Percentiles rank a stretch among this genome's conserved stretches.
Evolutionary conservation across 2,329 filamentous ascomycete genomes (phyloP).

Genomic region (Venturia oleaginea): DNA sequence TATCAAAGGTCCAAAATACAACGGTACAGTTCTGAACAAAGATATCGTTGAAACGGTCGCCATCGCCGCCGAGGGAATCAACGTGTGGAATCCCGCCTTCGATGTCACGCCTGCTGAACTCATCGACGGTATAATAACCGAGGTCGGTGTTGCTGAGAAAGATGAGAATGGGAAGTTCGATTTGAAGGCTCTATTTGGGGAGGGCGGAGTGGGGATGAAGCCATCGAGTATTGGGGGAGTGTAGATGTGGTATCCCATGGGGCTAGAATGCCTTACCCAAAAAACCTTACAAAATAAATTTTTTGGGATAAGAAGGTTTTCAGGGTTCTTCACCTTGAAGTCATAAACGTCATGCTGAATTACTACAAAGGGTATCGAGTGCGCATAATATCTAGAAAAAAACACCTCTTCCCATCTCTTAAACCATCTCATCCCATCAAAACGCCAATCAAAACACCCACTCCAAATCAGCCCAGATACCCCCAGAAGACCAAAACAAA

Average conservation of each 20-base stretch:
- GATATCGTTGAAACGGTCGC: constrained; percentile 61
- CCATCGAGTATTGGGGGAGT: not conserved
- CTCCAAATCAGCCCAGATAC: not conserved
- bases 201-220: not conserved
- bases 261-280: too few species aligned
- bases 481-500: not conserved
- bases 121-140: constrained; percentile 91
- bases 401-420: not conserved
- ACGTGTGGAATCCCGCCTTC: constrained; percentile 95
- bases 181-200: constrained; percentile 36
- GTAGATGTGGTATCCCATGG: too few species aligned
- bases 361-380: not conserved
- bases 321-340: too few species aligned
- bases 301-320: too few species aligned
- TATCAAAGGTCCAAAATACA: constrained; percentile 64
- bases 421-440: not conserved
- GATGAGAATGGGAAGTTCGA: constrained; percentile 60
- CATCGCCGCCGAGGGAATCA: constrained; percentile 66
- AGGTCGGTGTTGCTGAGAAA: constrained; percentile 80
- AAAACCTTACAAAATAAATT: too few species aligned
- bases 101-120: constrained; percentile 84
- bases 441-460: not conserved
- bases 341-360: not conserved
- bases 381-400: not conserved
- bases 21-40: constrained; percentile 53